These are phyloP conservation scores for Hypholoma fasciculare DNA, from an alignment of 768 basidiomycete genomes.

Conservation along the genomic window DNA sequence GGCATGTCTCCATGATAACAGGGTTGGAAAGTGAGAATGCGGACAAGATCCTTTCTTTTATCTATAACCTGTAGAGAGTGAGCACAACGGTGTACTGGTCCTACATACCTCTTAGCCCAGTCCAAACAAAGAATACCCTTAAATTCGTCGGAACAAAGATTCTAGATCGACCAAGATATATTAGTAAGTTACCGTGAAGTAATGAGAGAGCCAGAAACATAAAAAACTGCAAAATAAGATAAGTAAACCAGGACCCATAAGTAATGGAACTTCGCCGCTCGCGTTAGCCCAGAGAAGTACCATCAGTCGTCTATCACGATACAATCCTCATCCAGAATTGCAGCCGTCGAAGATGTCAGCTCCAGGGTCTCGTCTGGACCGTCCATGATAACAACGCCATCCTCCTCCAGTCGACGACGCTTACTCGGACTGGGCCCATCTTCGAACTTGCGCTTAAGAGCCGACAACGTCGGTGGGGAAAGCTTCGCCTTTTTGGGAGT, in stretches of 20 bases:
- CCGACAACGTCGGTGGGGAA: not conserved
- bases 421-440: slow-evolving; percentile 57
- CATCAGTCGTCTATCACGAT: slow-evolving; percentile 5
- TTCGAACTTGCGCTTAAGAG: slow-evolving; percentile 22
- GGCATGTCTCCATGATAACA: slow-evolving; percentile 2
- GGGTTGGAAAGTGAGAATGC: not conserved
- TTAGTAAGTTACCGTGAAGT: not conserved
- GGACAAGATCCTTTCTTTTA: not conserved
- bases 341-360: not conserved
- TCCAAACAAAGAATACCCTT: no score
- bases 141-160: no score
- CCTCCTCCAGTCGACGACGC: slow-evolving; percentile 65
- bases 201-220: not conserved
- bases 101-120: no score
- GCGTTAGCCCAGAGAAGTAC: not conserved
- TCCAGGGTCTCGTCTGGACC: slow-evolving; percentile 41
- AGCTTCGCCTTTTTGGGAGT: slow-evolving; percentile 48
- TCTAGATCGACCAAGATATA: not conserved
- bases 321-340: not conserved
- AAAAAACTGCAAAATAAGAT: not conserved
- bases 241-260: not conserved
- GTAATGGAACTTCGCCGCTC: not conserved
- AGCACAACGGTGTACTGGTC: no score
- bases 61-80: not conserved
- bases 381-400: slow-evolving; percentile 72